Conservation (phyloP, 108 stramenopile species). For the Seminavis robusta region DNA sequence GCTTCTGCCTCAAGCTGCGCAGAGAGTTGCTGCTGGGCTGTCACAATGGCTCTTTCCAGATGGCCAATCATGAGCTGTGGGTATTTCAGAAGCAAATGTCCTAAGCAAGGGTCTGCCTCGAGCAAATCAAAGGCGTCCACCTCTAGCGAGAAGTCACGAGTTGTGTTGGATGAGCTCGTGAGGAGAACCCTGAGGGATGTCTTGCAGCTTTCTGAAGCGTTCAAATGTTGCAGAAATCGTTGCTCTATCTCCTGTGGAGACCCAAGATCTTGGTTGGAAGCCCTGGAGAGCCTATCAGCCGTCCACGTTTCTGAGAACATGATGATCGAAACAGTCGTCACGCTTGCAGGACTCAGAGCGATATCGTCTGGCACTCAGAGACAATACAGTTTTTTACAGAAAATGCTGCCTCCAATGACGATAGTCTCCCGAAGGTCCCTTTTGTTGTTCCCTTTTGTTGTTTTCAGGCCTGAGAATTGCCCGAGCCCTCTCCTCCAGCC, state of each 20-base stretch:
- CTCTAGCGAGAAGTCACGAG: conserved; percentile 46
- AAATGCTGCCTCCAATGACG: too few species aligned
- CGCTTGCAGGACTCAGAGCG: too few species aligned
- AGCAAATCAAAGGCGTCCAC: conserved; percentile 67
- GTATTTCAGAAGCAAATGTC: conserved; percentile 68
- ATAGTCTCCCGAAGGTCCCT: too few species aligned
- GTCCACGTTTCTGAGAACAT: conserved; percentile 38
- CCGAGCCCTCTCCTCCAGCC: too few species aligned
- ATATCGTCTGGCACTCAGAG: too few species aligned
- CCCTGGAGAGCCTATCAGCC: conserved; percentile 30
- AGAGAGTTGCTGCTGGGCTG: conserved; percentile 21
- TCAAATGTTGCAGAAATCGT: conserved; percentile 32
- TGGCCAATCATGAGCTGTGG: conserved; percentile 24
- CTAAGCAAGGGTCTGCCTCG: conserved; percentile 62
- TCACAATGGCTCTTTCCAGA: conserved; percentile 18
- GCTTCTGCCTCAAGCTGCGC: conserved; percentile 7
- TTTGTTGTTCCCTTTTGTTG: too few species aligned
- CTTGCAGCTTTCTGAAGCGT: conserved; percentile 9
- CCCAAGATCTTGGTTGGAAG: conserved; percentile 55
- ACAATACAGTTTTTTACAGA: too few species aligned
- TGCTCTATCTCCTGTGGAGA: conserved; percentile 42
- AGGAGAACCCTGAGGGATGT: conserved; percentile 26
- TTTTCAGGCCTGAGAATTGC: too few species aligned
- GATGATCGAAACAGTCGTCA: too few species aligned
- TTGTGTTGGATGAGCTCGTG: conserved; percentile 12